A percentile compares a stretch with the other conserved stretches of the same genome.
Conservation (phyloP, 257 asterid species). For the Galeopsis tetrahit region DNA sequence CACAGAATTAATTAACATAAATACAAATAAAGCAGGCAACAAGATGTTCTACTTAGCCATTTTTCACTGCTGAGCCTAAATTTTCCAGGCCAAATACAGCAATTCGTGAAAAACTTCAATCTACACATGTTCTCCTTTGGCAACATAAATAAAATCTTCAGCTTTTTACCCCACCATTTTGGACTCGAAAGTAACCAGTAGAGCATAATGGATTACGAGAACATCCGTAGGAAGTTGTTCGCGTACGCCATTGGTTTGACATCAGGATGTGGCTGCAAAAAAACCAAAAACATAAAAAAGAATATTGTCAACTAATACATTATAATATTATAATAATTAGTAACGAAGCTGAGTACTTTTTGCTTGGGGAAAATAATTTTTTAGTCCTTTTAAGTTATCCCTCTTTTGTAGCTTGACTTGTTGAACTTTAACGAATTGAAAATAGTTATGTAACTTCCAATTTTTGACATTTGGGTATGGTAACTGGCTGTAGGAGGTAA, state of each 20-base stretch:
- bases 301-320: neutral
- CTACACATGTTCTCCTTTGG: slow-evolving; percentile 39
- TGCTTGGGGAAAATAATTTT: no score
- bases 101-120: slow-evolving; percentile 27
- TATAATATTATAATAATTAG: neutral
- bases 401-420: no score
- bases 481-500: no score
- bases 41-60: slow-evolving; percentile 35
- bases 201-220: slow-evolving; percentile 46
- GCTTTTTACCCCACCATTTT: slow-evolving; percentile 37
- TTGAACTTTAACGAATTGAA: no score
- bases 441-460: no score
- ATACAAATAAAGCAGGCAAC: slow-evolving; percentile 39
- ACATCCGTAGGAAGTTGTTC: slow-evolving; percentile 87
- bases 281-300: neutral
- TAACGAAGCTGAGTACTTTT: neutral
- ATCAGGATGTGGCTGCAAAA: slow-evolving; percentile 92
- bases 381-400: no score
- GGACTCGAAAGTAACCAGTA: slow-evolving; percentile 32
- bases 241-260: slow-evolving; percentile 99
- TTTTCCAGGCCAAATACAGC: slow-evolving; percentile 34
- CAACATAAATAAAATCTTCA: slow-evolving; percentile 36
- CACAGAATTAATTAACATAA: slow-evolving; percentile 35
- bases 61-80: slow-evolving; percentile 33
- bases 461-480: no score